These are phyloP conservation scores for Globisporangium takayamanum DNA, from an alignment of 352 stramenopile genomes.

Conservation along the genomic window DNA sequence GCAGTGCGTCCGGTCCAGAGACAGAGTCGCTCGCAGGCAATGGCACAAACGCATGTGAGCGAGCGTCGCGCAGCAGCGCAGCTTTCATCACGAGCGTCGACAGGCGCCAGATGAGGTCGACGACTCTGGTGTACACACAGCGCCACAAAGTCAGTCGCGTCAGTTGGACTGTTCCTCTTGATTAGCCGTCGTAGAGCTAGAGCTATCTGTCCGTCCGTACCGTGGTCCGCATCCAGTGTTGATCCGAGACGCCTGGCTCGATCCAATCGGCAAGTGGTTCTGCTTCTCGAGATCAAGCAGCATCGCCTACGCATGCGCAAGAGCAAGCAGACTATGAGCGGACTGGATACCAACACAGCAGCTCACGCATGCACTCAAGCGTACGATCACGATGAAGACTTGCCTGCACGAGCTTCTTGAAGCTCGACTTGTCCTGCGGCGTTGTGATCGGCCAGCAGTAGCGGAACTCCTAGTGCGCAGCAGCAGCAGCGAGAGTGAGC, in stretches of 20 bases:
- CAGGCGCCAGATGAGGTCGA: conserved; percentile 50
- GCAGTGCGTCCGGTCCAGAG: conserved; percentile 9
- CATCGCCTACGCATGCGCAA: conserved; percentile 11
- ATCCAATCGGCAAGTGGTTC: conserved; percentile 29
- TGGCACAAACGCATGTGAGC: conserved; percentile 8
- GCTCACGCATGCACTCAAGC: neutral
- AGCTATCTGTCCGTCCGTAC: conserved; percentile 10
- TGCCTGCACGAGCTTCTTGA: conserved; percentile 57
- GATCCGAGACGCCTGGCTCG: conserved; percentile 44
- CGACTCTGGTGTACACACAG: conserved; percentile 18
- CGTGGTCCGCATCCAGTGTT: conserved; percentile 42
- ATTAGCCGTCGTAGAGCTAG: neutral
- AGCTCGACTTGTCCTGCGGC: conserved; percentile 51
- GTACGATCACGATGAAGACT: neutral
- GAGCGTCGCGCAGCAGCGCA: conserved; percentile 17
- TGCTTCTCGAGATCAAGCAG: conserved; percentile 48
- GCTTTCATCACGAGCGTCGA: conserved; percentile 35
- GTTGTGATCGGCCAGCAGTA: conserved; percentile 53
- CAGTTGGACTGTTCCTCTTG: no score
- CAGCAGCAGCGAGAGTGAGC: neutral
- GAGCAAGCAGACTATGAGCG: neutral
- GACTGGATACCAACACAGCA: neutral
- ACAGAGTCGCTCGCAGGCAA: neutral
- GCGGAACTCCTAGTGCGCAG: conserved; percentile 26
- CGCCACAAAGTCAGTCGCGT: neutral